Conservation (phyloP, 2,329 filamentous ascomycete genomes). For the Microsporum ferrugineum region DNA sequence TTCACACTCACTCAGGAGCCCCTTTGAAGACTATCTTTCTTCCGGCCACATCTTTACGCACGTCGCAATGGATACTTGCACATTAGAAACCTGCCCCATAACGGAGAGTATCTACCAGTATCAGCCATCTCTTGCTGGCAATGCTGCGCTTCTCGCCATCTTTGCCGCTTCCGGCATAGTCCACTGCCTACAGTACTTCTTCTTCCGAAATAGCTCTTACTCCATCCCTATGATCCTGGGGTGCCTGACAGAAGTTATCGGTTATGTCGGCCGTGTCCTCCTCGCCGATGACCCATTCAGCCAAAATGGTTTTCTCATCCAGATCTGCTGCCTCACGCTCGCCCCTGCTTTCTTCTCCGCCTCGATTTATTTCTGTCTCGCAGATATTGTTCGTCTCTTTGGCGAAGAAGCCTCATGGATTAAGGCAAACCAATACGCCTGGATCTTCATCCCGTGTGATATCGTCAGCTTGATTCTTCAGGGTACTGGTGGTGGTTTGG, state of each 20-base stretch:
- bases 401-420: slow-evolving; percentile 33
- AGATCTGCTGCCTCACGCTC: slow-evolving; percentile 51
- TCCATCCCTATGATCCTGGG: slow-evolving; percentile 44
- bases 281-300: slow-evolving; percentile 48
- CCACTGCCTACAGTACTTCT: slow-evolving; percentile 28
- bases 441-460: slow-evolving; percentile 34
- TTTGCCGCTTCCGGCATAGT: slow-evolving; percentile 33
- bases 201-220: slow-evolving; percentile 33
- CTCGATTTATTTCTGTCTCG: slow-evolving; percentile 55
- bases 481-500: slow-evolving; percentile 32
- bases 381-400: slow-evolving; percentile 32
- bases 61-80: slow-evolving; percentile 19
- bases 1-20: not conserved
- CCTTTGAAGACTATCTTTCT: not conserved
- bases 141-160: slow-evolving; percentile 32
- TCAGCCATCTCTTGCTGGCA: slow-evolving; percentile 32
- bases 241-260: slow-evolving; percentile 47
- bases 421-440: slow-evolving; percentile 24
- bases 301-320: slow-evolving; percentile 52
- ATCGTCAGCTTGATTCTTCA: slow-evolving; percentile 34
- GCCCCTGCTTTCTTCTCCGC: slow-evolving; percentile 49
- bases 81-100: slow-evolving; percentile 30
- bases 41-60: not conserved
- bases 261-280: slow-evolving; percentile 51
- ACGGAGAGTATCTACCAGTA: slow-evolving; percentile 35